These are phyloP conservation scores for Graphilbum fragrans DNA, from an alignment of 2,329 filamentous ascomycete species.

Conservation along the genomic window DNA sequence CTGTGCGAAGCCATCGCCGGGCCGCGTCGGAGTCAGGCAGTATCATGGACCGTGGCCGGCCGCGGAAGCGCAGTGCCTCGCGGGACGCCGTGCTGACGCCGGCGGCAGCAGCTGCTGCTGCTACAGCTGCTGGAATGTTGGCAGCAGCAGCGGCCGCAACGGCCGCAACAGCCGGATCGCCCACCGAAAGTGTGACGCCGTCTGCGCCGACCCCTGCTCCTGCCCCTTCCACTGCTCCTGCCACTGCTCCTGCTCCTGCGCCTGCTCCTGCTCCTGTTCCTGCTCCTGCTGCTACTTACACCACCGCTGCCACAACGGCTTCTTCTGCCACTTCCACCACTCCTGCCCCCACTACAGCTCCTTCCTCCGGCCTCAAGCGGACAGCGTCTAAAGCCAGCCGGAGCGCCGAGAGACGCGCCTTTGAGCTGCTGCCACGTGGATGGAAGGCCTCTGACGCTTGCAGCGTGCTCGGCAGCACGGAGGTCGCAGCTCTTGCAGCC, in stretches of 20 bases:
- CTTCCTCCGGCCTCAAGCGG: conserved; percentile 17
- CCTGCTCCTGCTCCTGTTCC: neutral
- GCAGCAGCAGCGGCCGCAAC: too few relatives aligned
- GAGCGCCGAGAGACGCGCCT: conserved; percentile 42
- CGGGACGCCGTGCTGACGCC: conserved; percentile 5
- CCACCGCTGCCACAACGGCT: conserved; percentile 14
- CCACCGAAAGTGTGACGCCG: too few relatives aligned
- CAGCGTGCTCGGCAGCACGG: conserved; percentile 31
- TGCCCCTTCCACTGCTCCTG: too few relatives aligned
- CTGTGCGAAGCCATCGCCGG: conserved; percentile 30
- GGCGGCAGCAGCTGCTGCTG: neutral
- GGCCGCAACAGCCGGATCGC: too few relatives aligned
- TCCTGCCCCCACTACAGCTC: neutral
- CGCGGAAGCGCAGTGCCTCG: conserved; percentile 35
- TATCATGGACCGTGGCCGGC: conserved; percentile 50
- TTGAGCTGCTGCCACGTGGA: conserved; percentile 49
- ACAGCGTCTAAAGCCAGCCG: conserved; percentile 30
- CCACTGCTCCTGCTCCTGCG: neutral
- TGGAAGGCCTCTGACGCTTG: conserved; percentile 40
- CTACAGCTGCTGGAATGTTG: too few relatives aligned
- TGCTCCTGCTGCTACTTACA: neutral
- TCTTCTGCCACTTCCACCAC: neutral
- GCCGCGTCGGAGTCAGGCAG: conserved; percentile 44
- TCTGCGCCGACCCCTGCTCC: too few relatives aligned
- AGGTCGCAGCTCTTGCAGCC: conserved; percentile 39